Evolutionary conservation across 306 rosid species (phyloP).

Genomic region (Spatholobus suberectus): DNA sequence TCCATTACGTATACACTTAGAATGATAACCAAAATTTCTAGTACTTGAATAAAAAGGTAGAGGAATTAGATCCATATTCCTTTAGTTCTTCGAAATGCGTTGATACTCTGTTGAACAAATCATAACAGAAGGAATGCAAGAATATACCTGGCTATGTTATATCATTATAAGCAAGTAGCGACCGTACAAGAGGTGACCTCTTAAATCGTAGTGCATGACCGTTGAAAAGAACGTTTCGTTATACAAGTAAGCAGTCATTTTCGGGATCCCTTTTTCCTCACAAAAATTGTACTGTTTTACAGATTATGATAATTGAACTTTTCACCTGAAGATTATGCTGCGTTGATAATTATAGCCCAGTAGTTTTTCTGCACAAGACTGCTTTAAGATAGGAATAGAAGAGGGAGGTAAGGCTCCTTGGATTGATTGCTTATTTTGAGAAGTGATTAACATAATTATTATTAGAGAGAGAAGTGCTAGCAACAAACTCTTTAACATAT

Average conservation of each 20-base stretch:
- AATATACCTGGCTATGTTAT: not conserved
- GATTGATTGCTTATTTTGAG: not conserved
- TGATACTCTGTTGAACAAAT: not conserved
- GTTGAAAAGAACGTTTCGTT: conserved; percentile 42
- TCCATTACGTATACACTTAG: not conserved
- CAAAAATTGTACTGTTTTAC: conserved; percentile 21
- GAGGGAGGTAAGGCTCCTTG: not conserved
- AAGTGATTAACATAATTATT: not conserved
- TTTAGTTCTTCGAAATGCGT: not conserved
- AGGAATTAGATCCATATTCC: conserved; percentile 34
- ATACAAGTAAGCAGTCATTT: conserved; percentile 46
- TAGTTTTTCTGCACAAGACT: not conserved
- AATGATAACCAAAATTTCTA: not conserved
- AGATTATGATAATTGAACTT: conserved; percentile 14
- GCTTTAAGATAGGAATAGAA: not conserved
- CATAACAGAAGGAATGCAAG: not conserved
- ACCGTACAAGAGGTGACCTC: conserved; percentile 12
- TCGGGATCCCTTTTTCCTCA: conserved; percentile 12
- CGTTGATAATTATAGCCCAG: not conserved
- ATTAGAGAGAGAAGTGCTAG: too few relatives aligned
- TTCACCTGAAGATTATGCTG: not conserved
- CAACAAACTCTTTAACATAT: too few relatives aligned
- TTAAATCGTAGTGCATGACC: conserved; percentile 28
- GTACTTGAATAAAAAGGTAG: not conserved
- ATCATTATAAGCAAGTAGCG: not conserved